These are phyloP conservation scores for Inonotus hispidus DNA, from an alignment of 1,284 basidiomycete species.

Conservation along the genomic window DNA sequence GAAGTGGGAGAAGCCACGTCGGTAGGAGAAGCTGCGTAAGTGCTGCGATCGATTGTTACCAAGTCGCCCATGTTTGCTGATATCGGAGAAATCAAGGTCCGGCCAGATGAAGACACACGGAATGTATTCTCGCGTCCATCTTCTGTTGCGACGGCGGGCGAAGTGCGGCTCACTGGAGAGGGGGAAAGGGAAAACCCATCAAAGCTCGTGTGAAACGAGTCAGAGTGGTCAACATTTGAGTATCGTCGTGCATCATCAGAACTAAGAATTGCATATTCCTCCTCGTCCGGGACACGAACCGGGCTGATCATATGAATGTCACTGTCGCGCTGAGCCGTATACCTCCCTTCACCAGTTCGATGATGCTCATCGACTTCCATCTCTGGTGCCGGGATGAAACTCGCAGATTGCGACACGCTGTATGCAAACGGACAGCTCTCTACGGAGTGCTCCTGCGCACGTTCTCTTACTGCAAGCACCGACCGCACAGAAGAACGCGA, in stretches of 20 bases:
- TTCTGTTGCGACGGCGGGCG: slow-evolving; percentile 14
- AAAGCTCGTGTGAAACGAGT: slow-evolving; percentile 17
- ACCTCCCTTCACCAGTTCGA: background rate
- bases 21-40: slow-evolving; percentile 12
- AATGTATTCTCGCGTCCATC: slow-evolving; percentile 8
- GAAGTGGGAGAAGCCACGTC: slow-evolving; percentile 11
- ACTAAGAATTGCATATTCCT: slow-evolving; percentile 1
- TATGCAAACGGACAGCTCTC: slow-evolving; percentile 18
- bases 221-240: slow-evolving; percentile 2
- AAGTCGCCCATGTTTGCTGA: slow-evolving; percentile 6
- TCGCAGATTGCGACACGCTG: slow-evolving; percentile 15
- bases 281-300: slow-evolving; percentile 3
- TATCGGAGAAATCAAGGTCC: slow-evolving; percentile 8
- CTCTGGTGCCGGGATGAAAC: slow-evolving; percentile 7
- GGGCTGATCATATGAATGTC: slow-evolving; percentile 20
- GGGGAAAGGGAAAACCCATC: slow-evolving; percentile 16
- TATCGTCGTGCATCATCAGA: background rate
- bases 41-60: slow-evolving; percentile 14
- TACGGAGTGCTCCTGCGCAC: slow-evolving; percentile 12
- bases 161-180: slow-evolving; percentile 7
- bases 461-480: slow-evolving; percentile 13
- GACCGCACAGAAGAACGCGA: slow-evolving; percentile 11
- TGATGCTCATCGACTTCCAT: slow-evolving; percentile 16
- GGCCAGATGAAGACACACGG: slow-evolving; percentile 8
- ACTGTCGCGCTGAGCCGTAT: slow-evolving; percentile 1